Percentiles rank a stretch among this genome's conserved stretches.
Conservation (phyloP, 2,329 filamentous ascomycete species). For the Furcasterigmium furcatum region DNA sequence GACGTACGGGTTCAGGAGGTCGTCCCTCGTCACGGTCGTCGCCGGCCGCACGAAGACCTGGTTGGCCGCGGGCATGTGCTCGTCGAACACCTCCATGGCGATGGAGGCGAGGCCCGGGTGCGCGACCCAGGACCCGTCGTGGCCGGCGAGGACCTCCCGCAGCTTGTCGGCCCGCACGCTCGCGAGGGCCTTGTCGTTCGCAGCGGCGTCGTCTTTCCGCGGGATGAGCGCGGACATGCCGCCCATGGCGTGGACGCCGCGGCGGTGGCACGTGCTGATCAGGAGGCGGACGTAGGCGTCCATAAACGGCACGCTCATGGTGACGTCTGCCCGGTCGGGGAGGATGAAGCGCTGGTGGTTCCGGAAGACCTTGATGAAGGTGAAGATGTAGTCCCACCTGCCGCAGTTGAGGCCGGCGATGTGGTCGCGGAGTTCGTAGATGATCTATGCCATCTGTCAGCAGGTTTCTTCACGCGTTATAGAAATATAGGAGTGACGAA, state of each 20-base stretch:
- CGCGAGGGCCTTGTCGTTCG: conserved; percentile 94
- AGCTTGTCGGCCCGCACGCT: conserved; percentile 93
- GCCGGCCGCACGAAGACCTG: conserved; percentile 85
- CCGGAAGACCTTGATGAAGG: conserved; percentile 98
- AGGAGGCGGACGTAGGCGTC: conserved; percentile 80
- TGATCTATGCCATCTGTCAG: conserved; percentile 54
- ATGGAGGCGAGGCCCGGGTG: conserved; percentile 89
- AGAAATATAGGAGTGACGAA: not conserved
- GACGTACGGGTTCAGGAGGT: conserved; percentile 88
- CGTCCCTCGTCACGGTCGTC: conserved; percentile 72
- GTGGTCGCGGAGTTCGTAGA: conserved; percentile 97
- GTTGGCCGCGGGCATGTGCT: conserved; percentile 98
- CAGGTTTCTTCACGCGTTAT: not conserved
- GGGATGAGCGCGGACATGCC: conserved; percentile 99
- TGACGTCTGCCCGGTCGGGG: conserved; percentile 85
- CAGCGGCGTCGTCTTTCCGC: conserved; percentile 89
- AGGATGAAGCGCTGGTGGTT: conserved; percentile 91
- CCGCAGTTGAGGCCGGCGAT: conserved; percentile 96
- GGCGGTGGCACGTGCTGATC: conserved; percentile 96
- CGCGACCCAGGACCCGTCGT: conserved; percentile 96
- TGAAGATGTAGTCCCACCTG: conserved; percentile 99
- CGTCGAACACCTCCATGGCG: conserved; percentile 91
- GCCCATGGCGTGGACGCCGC: conserved; percentile 97
- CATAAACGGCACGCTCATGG: conserved; percentile 99
- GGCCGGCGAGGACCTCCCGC: conserved; percentile 89